Conservation (phyloP, 2,329 filamentous ascomycete genomes). For the Alternaria sp. region DNA sequence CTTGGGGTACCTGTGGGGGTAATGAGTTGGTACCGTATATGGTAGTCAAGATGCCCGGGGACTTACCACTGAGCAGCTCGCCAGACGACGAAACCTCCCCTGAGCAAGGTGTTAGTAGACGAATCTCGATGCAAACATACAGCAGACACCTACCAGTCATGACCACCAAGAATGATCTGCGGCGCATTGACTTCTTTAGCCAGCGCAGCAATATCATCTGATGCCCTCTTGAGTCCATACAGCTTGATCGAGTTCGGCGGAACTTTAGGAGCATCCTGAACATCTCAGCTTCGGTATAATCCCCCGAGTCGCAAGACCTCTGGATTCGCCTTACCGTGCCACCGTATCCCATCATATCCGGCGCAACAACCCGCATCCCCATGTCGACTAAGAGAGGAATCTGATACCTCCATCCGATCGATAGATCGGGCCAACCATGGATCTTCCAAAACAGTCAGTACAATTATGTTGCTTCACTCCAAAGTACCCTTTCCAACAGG, state of each 20-base stretch:
- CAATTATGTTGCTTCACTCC: background rate
- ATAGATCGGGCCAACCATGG: slow-evolving; percentile 84
- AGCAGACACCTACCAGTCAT: slow-evolving; percentile 70
- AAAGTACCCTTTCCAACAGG: background rate
- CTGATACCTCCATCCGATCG: slow-evolving; percentile 88
- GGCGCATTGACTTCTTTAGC: slow-evolving; percentile 62
- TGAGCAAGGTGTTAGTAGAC: slow-evolving; percentile 24
- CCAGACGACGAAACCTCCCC: slow-evolving; percentile 80
- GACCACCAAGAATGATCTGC: slow-evolving; percentile 80
- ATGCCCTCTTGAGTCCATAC: slow-evolving; percentile 73
- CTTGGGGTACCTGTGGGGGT: slow-evolving; percentile 55
- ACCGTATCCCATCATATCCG: slow-evolving; percentile 88
- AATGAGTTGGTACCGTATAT: background rate
- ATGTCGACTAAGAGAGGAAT: slow-evolving; percentile 76
- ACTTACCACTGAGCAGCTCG: slow-evolving; percentile 68
- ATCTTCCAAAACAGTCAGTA: slow-evolving; percentile 50
- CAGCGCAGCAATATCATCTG: slow-evolving; percentile 77
- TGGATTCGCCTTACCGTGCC: slow-evolving; percentile 61
- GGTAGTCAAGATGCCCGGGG: background rate
- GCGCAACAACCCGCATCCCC: slow-evolving; percentile 79
- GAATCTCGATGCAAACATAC: background rate
- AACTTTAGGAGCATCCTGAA: slow-evolving; percentile 53
- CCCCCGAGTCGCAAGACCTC: background rate
- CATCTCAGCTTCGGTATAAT: background rate
- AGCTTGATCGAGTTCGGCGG: slow-evolving; percentile 66